phyloP scores from a whole-genome alignment of 495 filamentous ascomycete genomes.

The Bryoglossum gracile region DNA sequence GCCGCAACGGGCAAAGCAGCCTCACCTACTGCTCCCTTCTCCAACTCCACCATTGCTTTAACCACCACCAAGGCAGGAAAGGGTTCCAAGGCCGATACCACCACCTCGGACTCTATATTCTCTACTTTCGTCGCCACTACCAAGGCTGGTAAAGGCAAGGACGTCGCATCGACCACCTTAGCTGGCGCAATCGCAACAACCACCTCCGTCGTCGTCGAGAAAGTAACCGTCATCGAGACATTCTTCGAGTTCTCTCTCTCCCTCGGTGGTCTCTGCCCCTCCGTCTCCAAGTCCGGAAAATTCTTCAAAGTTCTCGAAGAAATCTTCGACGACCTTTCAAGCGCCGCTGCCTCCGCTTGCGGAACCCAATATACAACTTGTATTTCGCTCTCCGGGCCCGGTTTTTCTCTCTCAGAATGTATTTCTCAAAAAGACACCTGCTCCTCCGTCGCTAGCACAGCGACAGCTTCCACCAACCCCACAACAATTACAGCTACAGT shows the following conservation, averaged over 20 bases:
- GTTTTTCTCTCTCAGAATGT: slow-evolving; percentile 18
- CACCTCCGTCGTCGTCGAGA: slow-evolving; percentile 10
- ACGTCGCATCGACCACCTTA: not conserved
- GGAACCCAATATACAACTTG: slow-evolving; percentile 17
- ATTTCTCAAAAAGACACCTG: slow-evolving; percentile 13
- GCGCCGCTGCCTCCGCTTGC: slow-evolving; percentile 17
- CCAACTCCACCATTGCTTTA: not conserved
- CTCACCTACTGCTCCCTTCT: not conserved
- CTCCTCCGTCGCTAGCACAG: slow-evolving; percentile 4
- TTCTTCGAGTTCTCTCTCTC: slow-evolving; percentile 20
- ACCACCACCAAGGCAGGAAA: slow-evolving; percentile 1
- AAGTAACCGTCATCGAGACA: slow-evolving; percentile 17
- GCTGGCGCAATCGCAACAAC: not conserved
- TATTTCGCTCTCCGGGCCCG: slow-evolving; percentile 14
- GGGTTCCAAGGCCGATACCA: not conserved
- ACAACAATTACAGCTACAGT: slow-evolving; percentile 12
- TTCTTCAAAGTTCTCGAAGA: slow-evolving; percentile 13
- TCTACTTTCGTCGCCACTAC: not conserved
- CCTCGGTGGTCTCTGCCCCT: slow-evolving; percentile 19
- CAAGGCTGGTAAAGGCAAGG: slow-evolving; percentile 2
- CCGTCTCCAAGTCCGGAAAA: slow-evolving; percentile 14
- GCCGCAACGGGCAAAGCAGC: not conserved
- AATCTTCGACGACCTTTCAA: slow-evolving; percentile 14
- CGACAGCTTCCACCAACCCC: slow-evolving; percentile 1
- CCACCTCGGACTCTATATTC: not conserved